Base-by-base conservation (phyloP, 139 green algal genomes). In the Parachlorella kessleri region DNA sequence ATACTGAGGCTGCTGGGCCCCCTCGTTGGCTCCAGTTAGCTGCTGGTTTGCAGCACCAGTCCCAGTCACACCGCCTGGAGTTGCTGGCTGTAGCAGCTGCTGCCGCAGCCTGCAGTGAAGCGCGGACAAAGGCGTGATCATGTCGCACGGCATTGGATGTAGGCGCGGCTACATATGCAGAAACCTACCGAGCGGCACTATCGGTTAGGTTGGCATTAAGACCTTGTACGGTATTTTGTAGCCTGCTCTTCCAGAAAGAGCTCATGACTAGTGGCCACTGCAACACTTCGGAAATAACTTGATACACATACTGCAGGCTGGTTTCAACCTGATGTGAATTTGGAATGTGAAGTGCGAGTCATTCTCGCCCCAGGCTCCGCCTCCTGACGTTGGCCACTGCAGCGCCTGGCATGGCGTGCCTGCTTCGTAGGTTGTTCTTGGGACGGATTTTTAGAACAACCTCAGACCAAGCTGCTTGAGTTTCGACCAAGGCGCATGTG, bases 171-270 rank as follows among this genome's bases (percentile, higher is more conserved):
- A 59, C 48, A 59, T 28, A 59, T 59, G 21, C 21, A 28, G 48
- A 59, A 59, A 18, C 21, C 21, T 59, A 59, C 48, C 48, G 14
- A 14, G 48, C 21, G 14, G 48, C 48, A 59, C 48, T 18, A 69
- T 81, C 76, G 14, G 64, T 81, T 14, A 81, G 41, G 36, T 81
- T 81, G 10, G 42, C 54, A 33, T 81, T 81, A 28, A 81, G 64
- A 18, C 36, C 76, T 35, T 81, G 59, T n/a, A 81, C 76, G 35
- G 76, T 70, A 26, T 35, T 72, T 24, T 81, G 76, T 37, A 81
- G 33, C 18, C 72, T 63, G 39, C 55, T 76, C 32, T 81, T 59
- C 48, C 48, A 59, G 64, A 81, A 81, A 76, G 41, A 38, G 37
- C 41, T 81, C 24, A 63, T 74, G 48, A 38, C 70, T 48, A 30